A percentile compares a stretch with the other conserved stretches of the same genome.
Conservation (phyloP, 2,329 filamentous ascomycete genomes). For the Drechslerella stenobrocha region DNA sequence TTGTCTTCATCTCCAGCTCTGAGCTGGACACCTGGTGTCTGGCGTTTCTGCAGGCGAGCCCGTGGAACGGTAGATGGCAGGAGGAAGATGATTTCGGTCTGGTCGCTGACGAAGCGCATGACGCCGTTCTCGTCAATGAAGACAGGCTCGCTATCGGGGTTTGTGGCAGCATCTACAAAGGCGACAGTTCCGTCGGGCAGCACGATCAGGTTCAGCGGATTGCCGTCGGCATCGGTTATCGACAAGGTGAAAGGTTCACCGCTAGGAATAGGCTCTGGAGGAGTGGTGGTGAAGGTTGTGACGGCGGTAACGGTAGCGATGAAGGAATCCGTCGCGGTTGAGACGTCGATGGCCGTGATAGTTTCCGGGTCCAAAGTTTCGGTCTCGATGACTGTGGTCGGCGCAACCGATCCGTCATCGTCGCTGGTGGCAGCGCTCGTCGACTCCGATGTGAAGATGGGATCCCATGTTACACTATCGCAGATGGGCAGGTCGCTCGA, state of each 20-base stretch:
- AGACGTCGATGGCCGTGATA: background rate
- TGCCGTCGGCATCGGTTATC: conserved; percentile 12
- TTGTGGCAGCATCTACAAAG: background rate
- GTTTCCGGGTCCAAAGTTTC: conserved; percentile 5
- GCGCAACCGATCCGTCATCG: background rate
- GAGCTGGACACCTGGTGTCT: too few relatives aligned
- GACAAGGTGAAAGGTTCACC: conserved; percentile 4
- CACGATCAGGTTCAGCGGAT: conserved; percentile 1
- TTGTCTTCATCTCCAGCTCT: too few relatives aligned
- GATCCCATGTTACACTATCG: conserved; percentile 4
- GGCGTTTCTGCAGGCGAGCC: background rate
- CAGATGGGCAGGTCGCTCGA: conserved; percentile 8
- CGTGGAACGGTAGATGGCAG: background rate
- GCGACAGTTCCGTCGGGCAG: conserved; percentile 4
- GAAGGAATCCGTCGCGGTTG: conserved; percentile 4
- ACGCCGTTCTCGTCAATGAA: conserved; percentile 6
- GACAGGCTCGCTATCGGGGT: conserved; percentile 3
- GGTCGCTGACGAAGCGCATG: conserved; percentile 13
- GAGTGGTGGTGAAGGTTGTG: background rate
- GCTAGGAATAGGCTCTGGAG: background rate
- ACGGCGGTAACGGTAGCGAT: conserved; percentile 5
- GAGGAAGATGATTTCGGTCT: background rate
- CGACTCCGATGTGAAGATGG: background rate
- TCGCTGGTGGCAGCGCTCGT: background rate
- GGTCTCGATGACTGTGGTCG: background rate